Evolutionary conservation across 163 green algal genomes (phyloP).

Genomic region (Trebouxiophyceae sp.): DNA sequence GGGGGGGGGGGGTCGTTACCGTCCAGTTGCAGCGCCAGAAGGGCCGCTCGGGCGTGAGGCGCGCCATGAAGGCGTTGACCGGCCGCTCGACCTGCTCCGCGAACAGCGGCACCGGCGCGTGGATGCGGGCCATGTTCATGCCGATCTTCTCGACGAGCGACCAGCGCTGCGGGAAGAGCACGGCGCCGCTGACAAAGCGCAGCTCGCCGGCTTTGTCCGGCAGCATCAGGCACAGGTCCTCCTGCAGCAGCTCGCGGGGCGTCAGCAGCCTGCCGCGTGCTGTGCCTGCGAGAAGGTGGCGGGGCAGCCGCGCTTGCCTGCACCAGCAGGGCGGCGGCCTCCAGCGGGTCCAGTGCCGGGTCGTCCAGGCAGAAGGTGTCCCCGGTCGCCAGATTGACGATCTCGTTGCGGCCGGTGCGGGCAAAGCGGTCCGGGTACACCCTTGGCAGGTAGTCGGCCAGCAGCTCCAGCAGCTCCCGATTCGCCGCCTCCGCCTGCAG

Average conservation of each 20-base stretch:
- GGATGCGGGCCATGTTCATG: slow-evolving; percentile 23
- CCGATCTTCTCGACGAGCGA: slow-evolving; percentile 29
- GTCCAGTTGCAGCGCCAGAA: slow-evolving; percentile 37
- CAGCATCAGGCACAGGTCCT: slow-evolving; percentile 30
- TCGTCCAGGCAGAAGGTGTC: slow-evolving; percentile 15
- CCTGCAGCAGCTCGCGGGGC: slow-evolving; percentile 19
- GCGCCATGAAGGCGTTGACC: slow-evolving; percentile 11
- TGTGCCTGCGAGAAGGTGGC: no score
- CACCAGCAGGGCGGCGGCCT: slow-evolving; percentile 23
- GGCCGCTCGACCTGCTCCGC: slow-evolving; percentile 19
- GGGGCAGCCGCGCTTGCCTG: no score
- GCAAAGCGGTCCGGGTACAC: slow-evolving; percentile 14
- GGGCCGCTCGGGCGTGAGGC: slow-evolving; percentile 17
- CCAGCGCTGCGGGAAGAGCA: slow-evolving; percentile 27
- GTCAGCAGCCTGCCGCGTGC: no score
- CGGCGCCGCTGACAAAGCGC: slow-evolving; percentile 16
- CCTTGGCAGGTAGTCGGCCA: slow-evolving; percentile 23
- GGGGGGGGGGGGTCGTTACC: no score
- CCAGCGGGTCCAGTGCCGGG: slow-evolving; percentile 16
- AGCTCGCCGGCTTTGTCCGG: slow-evolving; percentile 10
- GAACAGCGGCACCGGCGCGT: slow-evolving; percentile 27
- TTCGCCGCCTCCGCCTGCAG: slow-evolving; percentile 15
- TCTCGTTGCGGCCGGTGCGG: slow-evolving; percentile 4
- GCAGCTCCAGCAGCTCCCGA: slow-evolving; percentile 22
- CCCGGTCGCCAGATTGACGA: slow-evolving; percentile 11